Base-by-base conservation (phyloP, 139 green algal genomes). In the Mesotaenium endlicherianum region DNA sequence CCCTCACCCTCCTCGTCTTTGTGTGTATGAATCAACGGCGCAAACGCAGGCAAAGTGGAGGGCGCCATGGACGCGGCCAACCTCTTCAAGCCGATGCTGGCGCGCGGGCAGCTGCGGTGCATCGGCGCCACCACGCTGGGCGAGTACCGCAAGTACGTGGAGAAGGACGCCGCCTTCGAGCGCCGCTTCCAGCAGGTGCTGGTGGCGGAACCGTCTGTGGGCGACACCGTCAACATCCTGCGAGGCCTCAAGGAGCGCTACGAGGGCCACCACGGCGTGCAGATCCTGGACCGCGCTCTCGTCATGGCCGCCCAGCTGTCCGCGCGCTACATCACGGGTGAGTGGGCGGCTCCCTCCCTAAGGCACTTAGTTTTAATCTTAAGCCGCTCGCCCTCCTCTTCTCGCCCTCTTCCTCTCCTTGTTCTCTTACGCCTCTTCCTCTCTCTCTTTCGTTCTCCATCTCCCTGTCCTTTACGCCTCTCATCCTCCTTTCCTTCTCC, bases 41-140 rank as follows among this genome's bases (percentile, higher is more conserved):
- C n/a, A n/a, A n/a, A n/a, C n/a, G 70, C 70, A 78, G 93, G 94
- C 67, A 93, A 92, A 60, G 85, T 92, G 0, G 93, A 97, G 41
- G 93, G 94, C 42, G 87, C 92, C 75, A 98, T 97, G 93, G 93
- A 98, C 77, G 95, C 95, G 8, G 95, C 93, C 50, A 98, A 98
- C 86, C 89, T 98, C 71, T 90, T 98, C 47, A 98, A 98, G 90
- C 95, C 95, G 16, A 95, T 97, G 95, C 91, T 98, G 64, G 95
- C 94, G 16, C 88, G 95, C 1, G 95, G 95, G 5, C 93, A 98
- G 92, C 92, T 98, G 80, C 90, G 92, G 59, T 96, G 96, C 90
- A 97, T 98, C 47, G 95, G 87, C 26, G 84, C 83, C 30, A 91
- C 89, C 1, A 91, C 77, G 14, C 70, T 89, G 26, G 85, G 84